These are phyloP conservation scores for Tylopilus sp. DNA, from an alignment of 1,284 basidiomycete species.

Conservation along the genomic window DNA sequence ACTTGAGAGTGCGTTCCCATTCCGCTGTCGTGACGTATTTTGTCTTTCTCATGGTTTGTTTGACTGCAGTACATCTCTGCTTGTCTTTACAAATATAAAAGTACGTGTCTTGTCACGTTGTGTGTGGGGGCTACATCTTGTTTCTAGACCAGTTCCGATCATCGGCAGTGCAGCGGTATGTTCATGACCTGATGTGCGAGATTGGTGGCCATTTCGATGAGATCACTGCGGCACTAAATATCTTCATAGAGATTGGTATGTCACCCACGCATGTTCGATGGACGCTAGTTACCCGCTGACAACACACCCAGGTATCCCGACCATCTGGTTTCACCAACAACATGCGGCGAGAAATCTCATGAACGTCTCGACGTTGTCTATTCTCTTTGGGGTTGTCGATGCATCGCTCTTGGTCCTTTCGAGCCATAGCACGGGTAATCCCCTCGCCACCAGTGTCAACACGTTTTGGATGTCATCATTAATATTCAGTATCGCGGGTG, in stretches of 20 bases:
- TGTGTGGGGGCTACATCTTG: not conserved
- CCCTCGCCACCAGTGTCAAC: constrained; percentile 43
- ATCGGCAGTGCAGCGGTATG: constrained; percentile 50
- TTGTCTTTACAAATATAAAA: constrained; percentile 29
- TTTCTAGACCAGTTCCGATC: constrained; percentile 43
- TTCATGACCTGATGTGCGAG: constrained; percentile 51
- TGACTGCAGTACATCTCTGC: constrained; percentile 29
- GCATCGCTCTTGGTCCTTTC: constrained; percentile 53
- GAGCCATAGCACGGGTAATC: constrained; percentile 20
- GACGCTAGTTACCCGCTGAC: constrained; percentile 3
- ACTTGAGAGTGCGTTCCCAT: constrained; percentile 40
- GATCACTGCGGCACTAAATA: constrained; percentile 44
- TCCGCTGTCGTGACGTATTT: not conserved
- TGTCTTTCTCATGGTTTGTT: not conserved
- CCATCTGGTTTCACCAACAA: constrained; percentile 56
- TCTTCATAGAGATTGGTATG: constrained; percentile 53
- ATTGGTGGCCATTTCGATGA: constrained; percentile 52
- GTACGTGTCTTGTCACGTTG: constrained; percentile 19
- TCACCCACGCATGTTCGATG: constrained; percentile 1
- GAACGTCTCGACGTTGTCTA: constrained; percentile 55
- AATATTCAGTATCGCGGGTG: constrained; percentile 56
- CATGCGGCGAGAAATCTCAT: constrained; percentile 49
- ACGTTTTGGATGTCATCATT: constrained; percentile 59
- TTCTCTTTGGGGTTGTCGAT: constrained; percentile 54
- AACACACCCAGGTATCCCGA: constrained; percentile 46